Evolutionary conservation across 495 filamentous ascomycete genomes (phyloP), one percentile per base, ranked within the genome.

Genomic region (Penicillium longicatenatum): DNA sequence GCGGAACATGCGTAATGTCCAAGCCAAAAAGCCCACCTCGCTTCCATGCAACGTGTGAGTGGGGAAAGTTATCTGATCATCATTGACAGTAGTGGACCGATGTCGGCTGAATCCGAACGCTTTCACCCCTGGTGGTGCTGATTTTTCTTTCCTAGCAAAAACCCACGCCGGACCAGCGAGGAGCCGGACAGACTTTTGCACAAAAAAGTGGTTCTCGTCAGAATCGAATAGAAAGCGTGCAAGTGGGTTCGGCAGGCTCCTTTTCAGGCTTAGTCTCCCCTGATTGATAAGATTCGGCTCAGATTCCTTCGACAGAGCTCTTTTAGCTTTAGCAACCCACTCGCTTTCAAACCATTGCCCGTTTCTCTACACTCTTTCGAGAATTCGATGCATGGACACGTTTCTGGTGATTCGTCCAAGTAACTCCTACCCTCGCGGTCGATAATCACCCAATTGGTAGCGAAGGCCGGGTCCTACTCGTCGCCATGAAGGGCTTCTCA

Each of bases 401-500:
- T 10, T 16, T 1, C 9, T 51, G 12, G 48, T 35, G 17, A 21
- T 22, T 39, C 29, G n/a, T 24, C 48, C 30, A 22, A 51, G 17
- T 35, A 51, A 16, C 16, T 11, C 39, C n/a, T 21, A 51, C 6
- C 14, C 16, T 44, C 41, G 44, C 44, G 22, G 12, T 22, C 19
- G 22, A 46, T 21, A 22, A 20, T 12, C 0, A 1, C 44, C 21
- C 22, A 19, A 19, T 46, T 46, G 44, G 19, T 22, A 46, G 12
- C 44, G 21, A 46, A 46, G 12, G 44, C 44, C 22, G 44, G 7
- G 22, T 48, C 16, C 24, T 29, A 26, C 44, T 22, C 12, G 24
- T 9, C 21, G 9, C 35, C 44, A 74, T 73, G 70, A 64, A 50
- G 57, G 54, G 72, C 33, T 43, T 68, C 47, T 60, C 69, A 50